Base-by-base conservation (phyloP, 2,329 filamentous ascomycete genomes). In the Ophiostoma tasmaniense region DNA sequence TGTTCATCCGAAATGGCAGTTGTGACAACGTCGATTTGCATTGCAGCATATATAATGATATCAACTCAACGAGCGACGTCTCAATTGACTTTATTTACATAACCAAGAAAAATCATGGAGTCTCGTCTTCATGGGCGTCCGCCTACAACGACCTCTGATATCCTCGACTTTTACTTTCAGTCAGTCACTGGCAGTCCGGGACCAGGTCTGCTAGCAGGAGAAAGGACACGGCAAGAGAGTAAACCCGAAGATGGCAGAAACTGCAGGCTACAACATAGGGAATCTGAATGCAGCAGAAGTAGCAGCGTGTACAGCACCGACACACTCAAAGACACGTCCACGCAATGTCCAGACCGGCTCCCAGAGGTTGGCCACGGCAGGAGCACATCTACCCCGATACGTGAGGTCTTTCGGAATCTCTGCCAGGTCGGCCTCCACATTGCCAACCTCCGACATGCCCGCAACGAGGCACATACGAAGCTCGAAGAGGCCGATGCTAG, bases 301-400 rank as follows among this genome's bases (percentile, higher is more conserved):
- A 68, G 66, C 30, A 71, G 70, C 25, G 0, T 67, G 20, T 71
- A 70, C 65, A 70, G 68, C 67, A 42, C 17, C 10, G 65, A 62
- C 33, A 52, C 35, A 33, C 30, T 22, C 20, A 22, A 22, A 33
- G 33, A 37, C 30, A 35, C 30, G 14, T 11, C 8, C 2, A 37
- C 61, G 7, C 30, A 10, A 8, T 3, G 30, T 14, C 20, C 10
- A 7, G 33, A 37, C 2, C 7, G 20, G 4, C n/a, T 3, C 6
- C 14, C 20, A 8, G 1, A 4, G 17, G 7, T 6, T 3, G 10
- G 20, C 59, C 14, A 14, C 2, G 7, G 20, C 30, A 30, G 5
- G 8, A 25, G 2, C 30, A 33, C 33, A 2, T 39, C 61, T 3
- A 22, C 33, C 3, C 33, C 33, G 33, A 33, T 64, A 13, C 30